phyloP scores from a whole-genome alignment of 2,329 filamentous ascomycete species.

The Volutella citrinella region DNA sequence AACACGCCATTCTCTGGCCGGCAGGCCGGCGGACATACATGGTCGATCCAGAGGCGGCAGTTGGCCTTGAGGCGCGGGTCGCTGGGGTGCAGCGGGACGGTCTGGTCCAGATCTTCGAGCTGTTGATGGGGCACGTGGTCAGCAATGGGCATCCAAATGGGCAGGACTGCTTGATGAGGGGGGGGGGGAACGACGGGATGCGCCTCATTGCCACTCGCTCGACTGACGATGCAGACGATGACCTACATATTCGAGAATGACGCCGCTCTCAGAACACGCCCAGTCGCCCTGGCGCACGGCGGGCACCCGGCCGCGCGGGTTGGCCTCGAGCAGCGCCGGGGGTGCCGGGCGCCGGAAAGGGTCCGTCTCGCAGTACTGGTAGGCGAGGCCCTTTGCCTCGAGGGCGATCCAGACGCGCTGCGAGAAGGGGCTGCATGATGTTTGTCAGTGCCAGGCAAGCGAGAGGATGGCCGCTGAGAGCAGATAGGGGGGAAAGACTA shows the following conservation, averaged over 20 bases:
- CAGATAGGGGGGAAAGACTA: conserved; percentile 11
- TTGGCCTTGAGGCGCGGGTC: conserved; percentile 67
- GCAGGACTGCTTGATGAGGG: too few relatives aligned
- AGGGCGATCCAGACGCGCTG: conserved; percentile 88
- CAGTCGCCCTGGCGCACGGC: conserved; percentile 75
- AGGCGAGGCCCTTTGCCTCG: conserved; percentile 72
- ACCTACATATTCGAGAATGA: conserved; percentile 80
- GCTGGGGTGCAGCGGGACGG: conserved; percentile 60
- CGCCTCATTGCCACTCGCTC: too few relatives aligned
- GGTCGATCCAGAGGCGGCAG: conserved; percentile 76
- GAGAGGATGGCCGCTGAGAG: background rate
- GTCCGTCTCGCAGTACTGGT: conserved; percentile 85
- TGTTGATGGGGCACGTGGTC: conserved; percentile 7
- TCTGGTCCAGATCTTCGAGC: conserved; percentile 70
- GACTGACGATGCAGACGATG: background rate
- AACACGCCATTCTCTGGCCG: too few relatives aligned
- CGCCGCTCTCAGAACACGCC: conserved; percentile 77
- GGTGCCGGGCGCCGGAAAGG: conserved; percentile 67
- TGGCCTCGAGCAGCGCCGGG: conserved; percentile 63
- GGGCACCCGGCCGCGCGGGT: conserved; percentile 73
- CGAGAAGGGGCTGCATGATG: conserved; percentile 65
- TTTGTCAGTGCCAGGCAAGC: too few relatives aligned
- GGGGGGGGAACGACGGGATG: too few relatives aligned
- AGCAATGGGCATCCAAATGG: background rate
- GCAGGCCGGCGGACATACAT: too few relatives aligned